Conservation (phyloP, 768 basidiomycete species). For the Paxillus ammoniavirescens region DNA sequence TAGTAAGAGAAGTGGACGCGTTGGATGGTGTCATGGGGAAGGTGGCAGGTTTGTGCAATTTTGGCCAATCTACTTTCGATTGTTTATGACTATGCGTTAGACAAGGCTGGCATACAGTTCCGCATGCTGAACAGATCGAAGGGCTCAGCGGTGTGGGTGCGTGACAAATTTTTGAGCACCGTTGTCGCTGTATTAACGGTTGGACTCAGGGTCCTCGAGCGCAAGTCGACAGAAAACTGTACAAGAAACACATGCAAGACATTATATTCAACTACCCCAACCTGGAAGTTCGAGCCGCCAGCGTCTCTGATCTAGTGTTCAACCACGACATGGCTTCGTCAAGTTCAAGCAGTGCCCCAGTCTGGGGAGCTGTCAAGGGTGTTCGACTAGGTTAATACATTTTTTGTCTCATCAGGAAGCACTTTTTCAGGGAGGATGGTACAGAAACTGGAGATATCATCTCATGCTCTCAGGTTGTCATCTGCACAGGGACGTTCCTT, state of each 20-base stretch:
- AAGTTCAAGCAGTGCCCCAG: conserved; percentile 18
- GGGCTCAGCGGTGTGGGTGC: conserved; percentile 87
- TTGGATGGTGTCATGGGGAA: conserved; percentile 83
- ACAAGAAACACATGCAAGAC: conserved; percentile 80
- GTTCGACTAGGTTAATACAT: conserved; percentile 57
- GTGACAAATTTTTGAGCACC: conserved; percentile 16
- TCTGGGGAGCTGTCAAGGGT: conserved; percentile 59
- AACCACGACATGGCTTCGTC: conserved; percentile 39
- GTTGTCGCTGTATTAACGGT: neutral
- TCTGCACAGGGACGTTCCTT: conserved; percentile 91
- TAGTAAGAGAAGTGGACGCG: conserved; percentile 91
- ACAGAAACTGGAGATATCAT: conserved; percentile 75
- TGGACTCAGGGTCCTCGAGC: conserved; percentile 76
- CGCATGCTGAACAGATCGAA: conserved; percentile 83
- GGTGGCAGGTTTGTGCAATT: conserved; percentile 60
- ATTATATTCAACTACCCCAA: conserved; percentile 63
- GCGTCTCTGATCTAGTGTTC: conserved; percentile 77
- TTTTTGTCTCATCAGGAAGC: neutral
- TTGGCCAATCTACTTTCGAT: neutral
- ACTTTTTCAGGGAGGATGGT: neutral
- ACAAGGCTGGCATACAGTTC: conserved; percentile 88
- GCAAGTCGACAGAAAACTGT: conserved; percentile 83
- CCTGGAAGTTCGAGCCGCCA: conserved; percentile 67
- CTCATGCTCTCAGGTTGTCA: conserved; percentile 75
- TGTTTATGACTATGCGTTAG: conserved; percentile 36